Conservation (phyloP, 805 yeast species). For the Yamadazyma phyllophila region DNA sequence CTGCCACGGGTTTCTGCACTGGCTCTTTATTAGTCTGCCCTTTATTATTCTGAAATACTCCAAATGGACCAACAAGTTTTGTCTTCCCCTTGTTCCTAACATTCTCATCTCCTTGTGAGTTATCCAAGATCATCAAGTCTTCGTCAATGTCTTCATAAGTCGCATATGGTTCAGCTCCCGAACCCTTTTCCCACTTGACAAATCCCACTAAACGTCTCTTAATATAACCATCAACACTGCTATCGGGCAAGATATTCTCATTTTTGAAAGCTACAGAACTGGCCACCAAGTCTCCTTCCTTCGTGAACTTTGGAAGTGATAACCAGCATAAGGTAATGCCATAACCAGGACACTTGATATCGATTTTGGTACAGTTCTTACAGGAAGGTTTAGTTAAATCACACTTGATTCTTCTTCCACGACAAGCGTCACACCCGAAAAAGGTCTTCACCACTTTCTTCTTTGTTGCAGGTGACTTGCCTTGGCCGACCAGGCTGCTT, state of each 20-base stretch:
- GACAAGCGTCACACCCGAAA: slow-evolving; percentile 87
- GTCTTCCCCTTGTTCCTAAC: slow-evolving; percentile 46
- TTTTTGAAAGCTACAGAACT: slow-evolving; percentile 30
- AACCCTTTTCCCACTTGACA: slow-evolving; percentile 61
- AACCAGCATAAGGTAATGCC: slow-evolving; percentile 77
- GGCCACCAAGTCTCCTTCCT: slow-evolving; percentile 25
- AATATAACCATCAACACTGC: slow-evolving; percentile 50
- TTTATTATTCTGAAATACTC: slow-evolving; percentile 52
- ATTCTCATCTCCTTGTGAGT: slow-evolving; percentile 31
- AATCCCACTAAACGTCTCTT: slow-evolving; percentile 65
- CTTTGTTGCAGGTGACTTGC: background rate
- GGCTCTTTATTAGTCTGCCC: slow-evolving; percentile 15
- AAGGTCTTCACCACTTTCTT: slow-evolving; percentile 53
- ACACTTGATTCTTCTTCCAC: slow-evolving; percentile 77
- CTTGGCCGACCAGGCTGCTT: background rate
- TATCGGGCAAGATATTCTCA: slow-evolving; percentile 12
- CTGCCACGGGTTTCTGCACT: background rate
- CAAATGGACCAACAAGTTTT: slow-evolving; percentile 72
- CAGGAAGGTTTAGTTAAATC: slow-evolving; percentile 72
- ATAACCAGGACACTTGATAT: slow-evolving; percentile 76
- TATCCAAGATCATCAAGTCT: slow-evolving; percentile 58
- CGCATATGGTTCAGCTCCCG: slow-evolving; percentile 46
- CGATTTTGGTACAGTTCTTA: slow-evolving; percentile 64
- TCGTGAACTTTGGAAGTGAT: slow-evolving; percentile 45
- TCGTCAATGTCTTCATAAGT: slow-evolving; percentile 83